Evolutionary conservation across 2,329 filamentous ascomycete genomes (phyloP).

Genomic region (Paramyrothecium roridum): DNA sequence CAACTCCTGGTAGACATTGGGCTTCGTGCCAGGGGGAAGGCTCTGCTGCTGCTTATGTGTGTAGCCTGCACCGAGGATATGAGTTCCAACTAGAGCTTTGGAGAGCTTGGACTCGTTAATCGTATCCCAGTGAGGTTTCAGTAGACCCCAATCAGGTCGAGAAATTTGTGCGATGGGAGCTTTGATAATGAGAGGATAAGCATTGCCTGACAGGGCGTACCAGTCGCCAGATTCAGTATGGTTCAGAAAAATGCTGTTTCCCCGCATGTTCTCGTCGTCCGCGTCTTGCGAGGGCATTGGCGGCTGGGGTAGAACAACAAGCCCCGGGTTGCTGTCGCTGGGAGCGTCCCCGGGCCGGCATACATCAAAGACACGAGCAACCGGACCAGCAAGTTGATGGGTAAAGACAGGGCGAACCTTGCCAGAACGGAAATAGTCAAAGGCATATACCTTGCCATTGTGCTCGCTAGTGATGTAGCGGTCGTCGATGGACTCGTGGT

Average conservation of each 20-base stretch:
- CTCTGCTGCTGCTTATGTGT: conserved; percentile 33
- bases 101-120: conserved; percentile 46
- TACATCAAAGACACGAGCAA: conserved; percentile 86
- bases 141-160: conserved; percentile 45
- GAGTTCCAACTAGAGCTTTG: conserved; percentile 67
- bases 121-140: conserved; percentile 33
- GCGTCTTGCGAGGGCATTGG: conserved; percentile 53
- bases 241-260: conserved; percentile 77
- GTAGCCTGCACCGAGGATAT: conserved; percentile 44
- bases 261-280: conserved; percentile 47
- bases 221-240: conserved; percentile 82
- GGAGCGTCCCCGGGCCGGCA: conserved; percentile 68
- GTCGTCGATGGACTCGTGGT: conserved; percentile 75
- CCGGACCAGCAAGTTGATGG: conserved; percentile 70
- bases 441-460: conserved; percentile 79
- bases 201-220: conserved; percentile 87
- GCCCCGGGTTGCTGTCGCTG: conserved; percentile 63
- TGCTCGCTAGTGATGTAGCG: conserved; percentile 86
- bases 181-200: conserved; percentile 81
- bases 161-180: conserved; percentile 47
- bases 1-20: no score
- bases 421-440: conserved; percentile 61
- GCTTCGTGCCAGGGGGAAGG: conserved; percentile 30
- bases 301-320: conserved; percentile 86
- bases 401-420: conserved; percentile 58